Conservation (phyloP, 352 stramenopile species). For the Phytophthora europaea region DNA sequence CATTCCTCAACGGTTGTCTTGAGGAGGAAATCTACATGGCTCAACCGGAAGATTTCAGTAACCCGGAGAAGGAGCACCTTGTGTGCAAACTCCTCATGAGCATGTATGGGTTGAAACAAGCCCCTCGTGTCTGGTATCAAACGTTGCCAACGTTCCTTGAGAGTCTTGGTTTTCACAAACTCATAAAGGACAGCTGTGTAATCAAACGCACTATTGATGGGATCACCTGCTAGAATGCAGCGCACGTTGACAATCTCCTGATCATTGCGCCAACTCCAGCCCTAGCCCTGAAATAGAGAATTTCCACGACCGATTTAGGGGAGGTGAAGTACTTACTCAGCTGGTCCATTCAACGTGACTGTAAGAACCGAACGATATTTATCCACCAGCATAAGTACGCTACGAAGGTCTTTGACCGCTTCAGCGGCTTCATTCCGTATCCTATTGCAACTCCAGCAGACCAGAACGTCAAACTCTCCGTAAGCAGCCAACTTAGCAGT, state of each 20-base stretch:
- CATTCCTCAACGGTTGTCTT: slow-evolving; percentile 26
- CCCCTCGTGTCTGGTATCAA: slow-evolving; percentile 17
- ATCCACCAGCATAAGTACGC: slow-evolving; percentile 31
- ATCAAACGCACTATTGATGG: slow-evolving; percentile 5
- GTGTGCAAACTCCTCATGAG: slow-evolving; percentile 25
- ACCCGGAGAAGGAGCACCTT: slow-evolving; percentile 14
- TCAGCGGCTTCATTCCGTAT: slow-evolving; percentile 20
- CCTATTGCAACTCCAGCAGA: slow-evolving; percentile 19
- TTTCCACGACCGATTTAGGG: slow-evolving; percentile 30
- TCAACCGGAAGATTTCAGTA: slow-evolving; percentile 19
- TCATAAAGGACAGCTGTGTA: slow-evolving; percentile 14
- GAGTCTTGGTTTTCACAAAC: slow-evolving; percentile 12
- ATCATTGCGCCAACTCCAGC: slow-evolving; percentile 17
- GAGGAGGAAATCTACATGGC: slow-evolving; percentile 36
- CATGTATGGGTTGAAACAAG: slow-evolving; percentile 30
- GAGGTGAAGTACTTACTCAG: slow-evolving; percentile 26
- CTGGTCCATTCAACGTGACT: slow-evolving; percentile 20
- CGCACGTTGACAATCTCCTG: slow-evolving; percentile 20
- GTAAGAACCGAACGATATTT: no score
- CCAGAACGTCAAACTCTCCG: slow-evolving; percentile 18
- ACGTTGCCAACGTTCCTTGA: slow-evolving; percentile 15
- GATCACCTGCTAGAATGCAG: slow-evolving; percentile 21
- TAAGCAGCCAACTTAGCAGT: slow-evolving; percentile 8
- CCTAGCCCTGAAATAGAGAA: slow-evolving; percentile 9
- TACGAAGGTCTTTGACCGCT: slow-evolving; percentile 32